These are phyloP conservation scores for Curvularia verruculosa DNA, from an alignment of 2,329 filamentous ascomycete species.

Conservation along the genomic window DNA sequence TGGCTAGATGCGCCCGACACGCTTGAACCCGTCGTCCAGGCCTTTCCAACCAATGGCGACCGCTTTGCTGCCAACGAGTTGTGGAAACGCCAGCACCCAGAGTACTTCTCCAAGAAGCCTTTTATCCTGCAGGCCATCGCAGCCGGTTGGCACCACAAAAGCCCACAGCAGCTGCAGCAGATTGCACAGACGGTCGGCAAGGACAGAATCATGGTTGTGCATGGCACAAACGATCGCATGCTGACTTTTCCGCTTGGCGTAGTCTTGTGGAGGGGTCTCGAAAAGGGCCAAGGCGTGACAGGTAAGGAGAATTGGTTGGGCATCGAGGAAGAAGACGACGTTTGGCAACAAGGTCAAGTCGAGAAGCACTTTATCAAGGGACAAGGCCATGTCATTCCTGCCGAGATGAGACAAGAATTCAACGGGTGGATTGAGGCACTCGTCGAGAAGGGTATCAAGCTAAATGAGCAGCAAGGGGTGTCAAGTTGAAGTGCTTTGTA, in stretches of 20 bases:
- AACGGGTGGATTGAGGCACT: constrained; percentile 67
- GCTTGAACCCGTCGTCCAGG: constrained; percentile 49
- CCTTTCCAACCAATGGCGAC: constrained; percentile 78
- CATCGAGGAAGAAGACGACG: constrained; percentile 42
- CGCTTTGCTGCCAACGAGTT: constrained; percentile 82
- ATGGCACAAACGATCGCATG: constrained; percentile 80
- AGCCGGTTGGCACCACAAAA: constrained; percentile 81
- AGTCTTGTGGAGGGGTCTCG: constrained; percentile 70
- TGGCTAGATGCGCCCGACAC: constrained; percentile 70
- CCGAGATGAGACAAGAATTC: constrained; percentile 74
- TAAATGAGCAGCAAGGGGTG: constrained; percentile 44
- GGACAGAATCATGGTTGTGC: constrained; percentile 75
- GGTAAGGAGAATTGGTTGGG: constrained; percentile 44
- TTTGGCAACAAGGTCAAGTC: constrained; percentile 51
- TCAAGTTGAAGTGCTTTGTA: neutral
- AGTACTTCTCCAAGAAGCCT: constrained; percentile 67
- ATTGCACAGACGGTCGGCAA: constrained; percentile 73
- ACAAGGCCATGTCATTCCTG: constrained; percentile 75
- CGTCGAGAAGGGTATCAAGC: constrained; percentile 58
- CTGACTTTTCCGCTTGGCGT: constrained; percentile 73
- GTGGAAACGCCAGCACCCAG: constrained; percentile 68
- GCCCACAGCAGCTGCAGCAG: constrained; percentile 65
- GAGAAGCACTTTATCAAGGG: constrained; percentile 69
- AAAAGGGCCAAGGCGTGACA: constrained; percentile 54
- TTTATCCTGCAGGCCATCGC: constrained; percentile 81